Percentiles rank a stretch among this genome's conserved stretches.
These are phyloP conservation scores for Ophiorrhiza pumila DNA, from an alignment of 257 asterid species.

Conservation along the genomic window DNA sequence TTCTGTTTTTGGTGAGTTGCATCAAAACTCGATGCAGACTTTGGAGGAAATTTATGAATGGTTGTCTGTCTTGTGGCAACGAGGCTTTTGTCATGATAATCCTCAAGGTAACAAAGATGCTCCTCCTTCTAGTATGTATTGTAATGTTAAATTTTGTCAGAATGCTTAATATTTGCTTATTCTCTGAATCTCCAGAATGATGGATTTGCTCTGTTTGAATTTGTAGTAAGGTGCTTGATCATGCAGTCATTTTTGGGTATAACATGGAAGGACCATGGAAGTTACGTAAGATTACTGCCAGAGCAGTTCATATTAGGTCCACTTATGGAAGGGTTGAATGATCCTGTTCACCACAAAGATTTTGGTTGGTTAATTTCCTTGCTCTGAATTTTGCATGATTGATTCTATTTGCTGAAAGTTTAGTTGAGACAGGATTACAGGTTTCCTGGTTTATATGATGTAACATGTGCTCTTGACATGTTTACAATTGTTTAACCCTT, in stretches of 20 bases:
- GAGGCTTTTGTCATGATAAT: slow-evolving; percentile 88
- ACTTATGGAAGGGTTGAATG: slow-evolving; percentile 73
- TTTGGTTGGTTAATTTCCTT: slow-evolving; percentile 66
- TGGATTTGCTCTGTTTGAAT: slow-evolving; percentile 10
- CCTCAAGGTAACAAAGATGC: slow-evolving; percentile 60
- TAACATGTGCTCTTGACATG: not conserved
- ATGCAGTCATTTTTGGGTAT: slow-evolving; percentile 81
- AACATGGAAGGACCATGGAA: slow-evolving; percentile 58
- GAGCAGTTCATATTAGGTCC: slow-evolving; percentile 74
- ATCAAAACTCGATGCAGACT: slow-evolving; percentile 50
- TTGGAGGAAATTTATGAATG: slow-evolving; percentile 60
- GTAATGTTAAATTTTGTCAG: not conserved
- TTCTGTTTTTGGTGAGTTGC: slow-evolving; percentile 36
- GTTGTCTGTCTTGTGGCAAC: slow-evolving; percentile 87
- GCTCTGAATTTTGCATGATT: slow-evolving; percentile 7
- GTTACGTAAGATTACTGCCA: slow-evolving; percentile 52
- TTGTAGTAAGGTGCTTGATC: slow-evolving; percentile 79
- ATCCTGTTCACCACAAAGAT: slow-evolving; percentile 88
- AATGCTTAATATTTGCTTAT: not conserved
- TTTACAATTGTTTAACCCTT: not conserved
- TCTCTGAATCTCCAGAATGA: slow-evolving; percentile 3
- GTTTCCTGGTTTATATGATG: not conserved
- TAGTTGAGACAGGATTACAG: not conserved
- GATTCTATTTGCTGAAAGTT: not conserved
- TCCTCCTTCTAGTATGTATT: not conserved